Evolutionary conservation across 2,329 filamentous ascomycete species (phyloP).

Genomic region (Aspergillus cejpii): DNA sequence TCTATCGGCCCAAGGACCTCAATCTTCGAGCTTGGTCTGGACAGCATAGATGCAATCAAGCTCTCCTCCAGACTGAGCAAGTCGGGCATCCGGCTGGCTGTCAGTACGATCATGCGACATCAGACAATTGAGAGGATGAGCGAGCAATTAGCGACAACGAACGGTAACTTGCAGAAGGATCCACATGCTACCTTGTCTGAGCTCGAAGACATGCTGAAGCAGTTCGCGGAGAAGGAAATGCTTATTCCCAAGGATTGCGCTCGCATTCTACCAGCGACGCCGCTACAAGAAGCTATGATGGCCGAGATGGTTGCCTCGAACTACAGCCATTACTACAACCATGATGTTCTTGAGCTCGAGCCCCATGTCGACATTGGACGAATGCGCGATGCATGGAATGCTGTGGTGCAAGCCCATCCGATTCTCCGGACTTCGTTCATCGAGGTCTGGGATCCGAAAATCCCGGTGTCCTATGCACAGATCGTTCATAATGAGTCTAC

Average conservation of each 20-base stretch:
- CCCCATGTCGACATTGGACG: slow-evolving; percentile 48
- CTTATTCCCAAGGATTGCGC: slow-evolving; percentile 44
- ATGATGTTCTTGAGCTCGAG: slow-evolving; percentile 63
- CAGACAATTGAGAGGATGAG: slow-evolving; percentile 62
- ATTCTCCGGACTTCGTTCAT: slow-evolving; percentile 71
- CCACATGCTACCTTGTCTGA: slow-evolving; percentile 11
- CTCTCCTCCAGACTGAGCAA: slow-evolving; percentile 65
- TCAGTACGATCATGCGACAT: slow-evolving; percentile 70
- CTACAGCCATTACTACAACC: slow-evolving; percentile 75
- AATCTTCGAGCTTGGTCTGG: slow-evolving; percentile 75
- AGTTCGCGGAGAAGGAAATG: slow-evolving; percentile 27
- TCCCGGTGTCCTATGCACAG: slow-evolving; percentile 54
- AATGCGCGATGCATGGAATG: slow-evolving; percentile 57
- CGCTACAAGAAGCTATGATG: slow-evolving; percentile 80
- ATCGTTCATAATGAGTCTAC: slow-evolving; percentile 36
- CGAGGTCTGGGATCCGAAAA: slow-evolving; percentile 54
- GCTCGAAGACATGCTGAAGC: slow-evolving; percentile 30
- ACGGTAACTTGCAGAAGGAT: slow-evolving; percentile 23
- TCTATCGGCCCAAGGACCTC: slow-evolving; percentile 55
- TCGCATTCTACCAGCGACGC: slow-evolving; percentile 64
- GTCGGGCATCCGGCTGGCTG: slow-evolving; percentile 53
- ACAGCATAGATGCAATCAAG: slow-evolving; percentile 89
- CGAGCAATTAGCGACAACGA: slow-evolving; percentile 10
- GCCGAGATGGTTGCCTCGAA: slow-evolving; percentile 71
- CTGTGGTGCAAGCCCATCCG: slow-evolving; percentile 55